phyloP scores from a whole-genome alignment of 148 eudicot genomes.

The Mesembryanthemum crystallinum region DNA sequence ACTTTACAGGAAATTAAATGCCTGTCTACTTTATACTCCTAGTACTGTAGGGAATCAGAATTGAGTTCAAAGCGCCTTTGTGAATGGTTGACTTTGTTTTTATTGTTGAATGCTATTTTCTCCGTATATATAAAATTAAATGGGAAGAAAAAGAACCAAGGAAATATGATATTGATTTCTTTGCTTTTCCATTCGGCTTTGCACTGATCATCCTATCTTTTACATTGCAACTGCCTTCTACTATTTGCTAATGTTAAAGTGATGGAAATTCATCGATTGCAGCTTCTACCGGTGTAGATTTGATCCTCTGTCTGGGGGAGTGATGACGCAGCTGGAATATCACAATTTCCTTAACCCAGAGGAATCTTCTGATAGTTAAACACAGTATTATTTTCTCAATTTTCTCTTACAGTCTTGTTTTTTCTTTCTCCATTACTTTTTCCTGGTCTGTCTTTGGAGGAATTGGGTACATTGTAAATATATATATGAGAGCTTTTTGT shows the following conservation, averaged over 20 bases:
- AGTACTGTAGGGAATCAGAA: too few relatives aligned
- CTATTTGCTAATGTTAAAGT: not conserved
- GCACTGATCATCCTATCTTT: too few relatives aligned
- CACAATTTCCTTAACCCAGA: conserved; percentile 55
- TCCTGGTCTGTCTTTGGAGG: not conserved
- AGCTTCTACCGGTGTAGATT: conserved; percentile 70
- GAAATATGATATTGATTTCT: too few relatives aligned
- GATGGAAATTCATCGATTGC: conserved; percentile 24
- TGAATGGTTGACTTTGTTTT: not conserved
- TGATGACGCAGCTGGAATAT: conserved; percentile 59
- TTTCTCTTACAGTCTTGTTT: not conserved
- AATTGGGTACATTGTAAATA: too few relatives aligned
- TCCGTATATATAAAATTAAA: not conserved
- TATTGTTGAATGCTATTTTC: not conserved
- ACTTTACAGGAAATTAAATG: too few relatives aligned
- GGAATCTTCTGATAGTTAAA: conserved; percentile 32
- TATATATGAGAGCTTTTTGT: too few relatives aligned
- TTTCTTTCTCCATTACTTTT: not conserved
- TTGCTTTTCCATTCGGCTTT: too few relatives aligned
- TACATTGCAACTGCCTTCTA: not conserved
- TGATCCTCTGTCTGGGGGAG: conserved; percentile 57
- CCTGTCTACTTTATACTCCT: too few relatives aligned
- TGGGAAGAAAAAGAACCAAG: too few relatives aligned
- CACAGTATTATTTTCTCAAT: not conserved
- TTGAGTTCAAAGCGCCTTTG: not conserved